phyloP scores from a whole-genome alignment of 352 stramenopile species.

The Globisporangium mamillatum region DNA sequence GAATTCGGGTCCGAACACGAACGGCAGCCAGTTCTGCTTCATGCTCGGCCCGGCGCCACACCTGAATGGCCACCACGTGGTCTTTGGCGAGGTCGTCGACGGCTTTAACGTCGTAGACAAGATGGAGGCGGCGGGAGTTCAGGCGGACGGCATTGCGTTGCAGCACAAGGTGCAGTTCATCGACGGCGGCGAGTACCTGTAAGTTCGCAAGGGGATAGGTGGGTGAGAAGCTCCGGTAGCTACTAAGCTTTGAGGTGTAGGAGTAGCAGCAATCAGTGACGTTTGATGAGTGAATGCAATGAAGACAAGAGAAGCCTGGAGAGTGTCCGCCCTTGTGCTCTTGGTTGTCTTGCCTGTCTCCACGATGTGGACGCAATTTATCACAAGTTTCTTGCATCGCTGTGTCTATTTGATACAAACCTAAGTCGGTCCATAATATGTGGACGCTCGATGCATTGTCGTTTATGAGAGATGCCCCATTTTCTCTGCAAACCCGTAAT shows the following conservation, averaged over 20 bases:
- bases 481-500: constrained; percentile 53
- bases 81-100: constrained; percentile 85
- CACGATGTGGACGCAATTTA: background rate
- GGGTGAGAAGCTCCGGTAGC: background rate
- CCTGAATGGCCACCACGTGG: constrained; percentile 81
- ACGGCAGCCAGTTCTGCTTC: constrained; percentile 99
- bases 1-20: constrained; percentile 96
- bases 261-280: background rate
- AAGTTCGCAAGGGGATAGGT: background rate
- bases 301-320: background rate
- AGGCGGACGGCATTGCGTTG: constrained; percentile 55
- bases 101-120: constrained; percentile 81
- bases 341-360: background rate
- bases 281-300: background rate
- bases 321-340: background rate
- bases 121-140: constrained; percentile 73
- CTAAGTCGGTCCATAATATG: background rate
- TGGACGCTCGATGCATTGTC: background rate
- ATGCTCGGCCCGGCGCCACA: constrained; percentile 79
- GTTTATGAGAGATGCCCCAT: constrained; percentile 54
- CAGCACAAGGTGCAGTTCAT: constrained; percentile 75
- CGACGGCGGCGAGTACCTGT: constrained; percentile 71
- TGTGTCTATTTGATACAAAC: background rate
- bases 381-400: background rate
- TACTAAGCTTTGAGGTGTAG: background rate